A percentile compares a stretch with the other conserved stretches of the same genome.
Conservation (phyloP, 176 grass and related monocot genomes). For the Ananas comosus region DNA sequence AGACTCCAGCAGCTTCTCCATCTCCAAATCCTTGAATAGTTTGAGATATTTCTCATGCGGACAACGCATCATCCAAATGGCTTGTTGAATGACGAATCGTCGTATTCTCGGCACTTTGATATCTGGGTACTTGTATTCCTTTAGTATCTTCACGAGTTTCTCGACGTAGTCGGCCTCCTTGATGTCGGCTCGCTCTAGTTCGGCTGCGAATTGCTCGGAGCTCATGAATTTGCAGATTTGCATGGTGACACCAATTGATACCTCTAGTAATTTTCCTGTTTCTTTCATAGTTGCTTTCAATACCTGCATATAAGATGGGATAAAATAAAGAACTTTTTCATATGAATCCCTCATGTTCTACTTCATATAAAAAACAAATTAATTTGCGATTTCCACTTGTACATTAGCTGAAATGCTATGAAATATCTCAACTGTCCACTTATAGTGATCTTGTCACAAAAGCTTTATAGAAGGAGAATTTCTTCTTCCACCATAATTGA, state of each 20-base stretch:
- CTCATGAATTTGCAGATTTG: neutral
- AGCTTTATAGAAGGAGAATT: too few relatives aligned
- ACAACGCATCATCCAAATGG: slow-evolving; percentile 26
- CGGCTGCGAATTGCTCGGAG: slow-evolving; percentile 11
- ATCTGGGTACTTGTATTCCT: slow-evolving; percentile 11
- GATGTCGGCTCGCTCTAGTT: slow-evolving; percentile 13
- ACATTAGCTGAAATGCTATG: too few relatives aligned
- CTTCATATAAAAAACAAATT: too few relatives aligned
- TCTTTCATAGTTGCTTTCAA: too few relatives aligned
- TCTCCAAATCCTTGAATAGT: slow-evolving; percentile 24
- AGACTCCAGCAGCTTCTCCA: slow-evolving; percentile 25
- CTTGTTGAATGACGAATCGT: slow-evolving; percentile 29
- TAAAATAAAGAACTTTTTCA: too few relatives aligned
- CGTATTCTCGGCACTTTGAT: slow-evolving; percentile 39
- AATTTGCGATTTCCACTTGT: too few relatives aligned
- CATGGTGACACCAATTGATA: too few relatives aligned
- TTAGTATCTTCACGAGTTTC: slow-evolving; percentile 32
- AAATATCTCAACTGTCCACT: too few relatives aligned
- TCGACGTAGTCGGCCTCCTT: slow-evolving; percentile 28
- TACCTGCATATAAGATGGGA: too few relatives aligned
- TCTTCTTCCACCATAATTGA: too few relatives aligned
- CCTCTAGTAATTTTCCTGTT: too few relatives aligned
- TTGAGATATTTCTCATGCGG: slow-evolving; percentile 1
- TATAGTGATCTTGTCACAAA: too few relatives aligned
- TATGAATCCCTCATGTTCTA: neutral